Base-by-base conservation (phyloP, 2,329 filamentous ascomycete genomes). In the Eutypa lata region DNA sequence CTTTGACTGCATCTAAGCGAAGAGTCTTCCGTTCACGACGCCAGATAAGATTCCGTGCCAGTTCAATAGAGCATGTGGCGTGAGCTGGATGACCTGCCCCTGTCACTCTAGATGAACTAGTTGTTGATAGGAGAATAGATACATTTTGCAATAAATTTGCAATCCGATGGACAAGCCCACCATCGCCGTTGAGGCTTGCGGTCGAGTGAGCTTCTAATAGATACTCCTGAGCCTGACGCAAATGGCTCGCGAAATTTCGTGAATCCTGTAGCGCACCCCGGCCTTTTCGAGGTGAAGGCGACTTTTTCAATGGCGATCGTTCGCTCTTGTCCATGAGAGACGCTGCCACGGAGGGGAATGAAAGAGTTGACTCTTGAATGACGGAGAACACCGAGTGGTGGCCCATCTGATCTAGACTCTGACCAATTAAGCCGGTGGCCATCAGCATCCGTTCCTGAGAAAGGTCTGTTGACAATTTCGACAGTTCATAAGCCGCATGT, bases 341-440 rank as follows among this genome's bases (percentile, higher is more conserved):
- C 55, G 71, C 67, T 57, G 74, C 73, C 37, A 93, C 76, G 0
- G 90, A 86, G 1, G 92, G 91, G 54, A 93, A 88, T 0, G 91
- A 95, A 24, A 97, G 86, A 0, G 91, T 96, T 0, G 94, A 97
- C 63, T 99, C 94, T 45, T 93, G 90, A 16, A 97, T 81, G 10
- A 93, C 89, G 18, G 90, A 95, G 68, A 93, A 95, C 3, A 94
- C 88, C 2, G 92, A 87, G 69, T 96, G 90, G 4, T 82, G 80
- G 13, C 86, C 81, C 76, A 96, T 89, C 63, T 87, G 80, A 46
- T 87, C 83, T 62, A 88, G 77, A 56, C 86, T 88, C 67, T 88
- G 81, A 16, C 83, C 79, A 54, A 91, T 76, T 43, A 89, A 80
- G 45, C 87, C 83, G 50, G 84, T 84, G 19, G 88, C 89, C 53